These are phyloP conservation scores for Kodamaea sp. DNA, from an alignment of 1,139 yeast species.

Conservation along the genomic window DNA sequence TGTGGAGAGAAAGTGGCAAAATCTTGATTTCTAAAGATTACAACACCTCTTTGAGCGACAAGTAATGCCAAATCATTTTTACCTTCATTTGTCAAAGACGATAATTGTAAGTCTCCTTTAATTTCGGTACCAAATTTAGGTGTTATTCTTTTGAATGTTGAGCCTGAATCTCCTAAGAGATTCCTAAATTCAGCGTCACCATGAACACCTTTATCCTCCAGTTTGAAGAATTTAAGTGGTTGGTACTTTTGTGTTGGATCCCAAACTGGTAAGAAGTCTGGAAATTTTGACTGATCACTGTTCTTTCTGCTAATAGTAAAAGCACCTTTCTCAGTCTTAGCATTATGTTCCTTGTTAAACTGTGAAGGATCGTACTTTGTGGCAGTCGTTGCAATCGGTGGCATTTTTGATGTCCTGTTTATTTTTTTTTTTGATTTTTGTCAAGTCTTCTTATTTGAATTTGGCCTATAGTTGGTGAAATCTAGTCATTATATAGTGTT, in stretches of 20 bases:
- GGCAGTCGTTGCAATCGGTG: constrained; percentile 13
- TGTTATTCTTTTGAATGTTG: constrained; percentile 12
- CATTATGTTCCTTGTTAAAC: constrained; percentile 27
- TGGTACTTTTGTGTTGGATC: constrained; percentile 25
- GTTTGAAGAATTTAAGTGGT: constrained; percentile 21
- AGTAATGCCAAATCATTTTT: constrained; percentile 33
- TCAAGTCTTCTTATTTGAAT: too few relatives aligned
- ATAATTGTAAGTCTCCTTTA: constrained; percentile 21
- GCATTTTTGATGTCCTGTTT: not conserved
- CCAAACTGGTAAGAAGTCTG: constrained; percentile 30
- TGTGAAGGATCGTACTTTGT: constrained; percentile 27
- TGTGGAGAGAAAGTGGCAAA: constrained; percentile 27
- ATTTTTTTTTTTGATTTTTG: too few relatives aligned
- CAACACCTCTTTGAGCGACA: constrained; percentile 35
- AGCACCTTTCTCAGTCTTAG: constrained; percentile 22
- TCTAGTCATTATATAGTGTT: too few relatives aligned
- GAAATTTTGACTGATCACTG: constrained; percentile 19
- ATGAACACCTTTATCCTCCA: constrained; percentile 21
- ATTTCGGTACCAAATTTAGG: constrained; percentile 21
- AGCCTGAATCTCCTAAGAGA: constrained; percentile 15
- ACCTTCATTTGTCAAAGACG: constrained; percentile 20
- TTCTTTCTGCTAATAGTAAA: constrained; percentile 24
- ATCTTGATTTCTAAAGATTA: constrained; percentile 34
- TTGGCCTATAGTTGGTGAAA: too few relatives aligned
- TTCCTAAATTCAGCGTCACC: constrained; percentile 18